Percentiles rank a stretch among this genome's conserved stretches.
phyloP scores from a whole-genome alignment of 2,329 filamentous ascomycete species.

The Apiospora pterosperma region DNA sequence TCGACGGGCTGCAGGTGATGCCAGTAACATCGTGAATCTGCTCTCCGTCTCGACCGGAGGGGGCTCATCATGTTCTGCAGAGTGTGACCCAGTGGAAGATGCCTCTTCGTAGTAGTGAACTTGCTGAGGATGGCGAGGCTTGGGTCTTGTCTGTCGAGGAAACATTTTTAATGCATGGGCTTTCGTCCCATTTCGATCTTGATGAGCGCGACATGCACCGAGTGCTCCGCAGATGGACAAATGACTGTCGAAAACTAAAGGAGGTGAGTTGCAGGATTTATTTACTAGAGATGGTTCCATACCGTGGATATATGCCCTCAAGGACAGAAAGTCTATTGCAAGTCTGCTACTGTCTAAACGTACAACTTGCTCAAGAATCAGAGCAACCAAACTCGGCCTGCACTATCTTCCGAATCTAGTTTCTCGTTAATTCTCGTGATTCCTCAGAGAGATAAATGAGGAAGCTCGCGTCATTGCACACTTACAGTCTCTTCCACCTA shows the following conservation, averaged over 20 bases:
- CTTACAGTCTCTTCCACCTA: neutral
- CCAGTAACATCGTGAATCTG: neutral
- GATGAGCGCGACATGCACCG: neutral
- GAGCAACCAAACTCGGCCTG: neutral
- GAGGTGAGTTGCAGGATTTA: neutral
- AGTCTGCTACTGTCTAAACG: neutral
- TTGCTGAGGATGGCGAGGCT: neutral
- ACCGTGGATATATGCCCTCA: neutral
- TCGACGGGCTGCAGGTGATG: neutral
- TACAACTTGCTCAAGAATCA: neutral
- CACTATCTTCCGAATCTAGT: neutral
- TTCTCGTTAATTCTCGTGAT: neutral
- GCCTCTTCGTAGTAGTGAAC: neutral
- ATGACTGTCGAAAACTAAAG: neutral
- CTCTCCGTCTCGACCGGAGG: neutral
- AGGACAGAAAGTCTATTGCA: neutral
- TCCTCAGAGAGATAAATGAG: too few relatives aligned
- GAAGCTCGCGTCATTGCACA: neutral
- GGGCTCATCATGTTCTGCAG: neutral
- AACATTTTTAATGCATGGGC: neutral
- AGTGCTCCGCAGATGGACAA: neutral
- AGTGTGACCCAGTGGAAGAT: neutral
- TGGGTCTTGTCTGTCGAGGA: neutral
- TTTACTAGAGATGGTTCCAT: neutral
- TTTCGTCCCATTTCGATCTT: neutral